Conservation (phyloP, 164 flowering plant species). For the Macadamia integrifolia region DNA sequence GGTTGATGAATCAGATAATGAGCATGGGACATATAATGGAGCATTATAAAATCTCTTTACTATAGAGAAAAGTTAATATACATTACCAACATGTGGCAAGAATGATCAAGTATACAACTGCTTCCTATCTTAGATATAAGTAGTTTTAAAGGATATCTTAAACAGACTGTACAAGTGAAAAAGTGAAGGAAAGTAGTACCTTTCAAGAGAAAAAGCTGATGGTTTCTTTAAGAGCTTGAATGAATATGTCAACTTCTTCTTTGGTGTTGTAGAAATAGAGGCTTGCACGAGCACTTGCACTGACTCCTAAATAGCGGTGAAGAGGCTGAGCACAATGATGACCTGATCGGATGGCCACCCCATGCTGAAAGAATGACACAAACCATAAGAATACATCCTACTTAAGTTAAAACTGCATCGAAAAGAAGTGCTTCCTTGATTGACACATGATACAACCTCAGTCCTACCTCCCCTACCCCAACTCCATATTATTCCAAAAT, state of each 20-base stretch:
- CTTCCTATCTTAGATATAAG: not conserved
- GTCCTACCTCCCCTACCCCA: no score
- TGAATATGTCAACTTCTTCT: slow-evolving; percentile 76
- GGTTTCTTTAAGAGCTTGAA: slow-evolving; percentile 65
- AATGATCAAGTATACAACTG: no score
- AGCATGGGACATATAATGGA: no score
- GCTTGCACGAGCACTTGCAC: slow-evolving; percentile 90
- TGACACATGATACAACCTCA: no score
- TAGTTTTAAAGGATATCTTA: not conserved
- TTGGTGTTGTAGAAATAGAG: slow-evolving; percentile 87
- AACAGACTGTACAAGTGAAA: not conserved
- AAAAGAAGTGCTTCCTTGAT: no score
- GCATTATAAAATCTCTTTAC: no score
- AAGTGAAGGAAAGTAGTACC: slow-evolving; percentile 5
- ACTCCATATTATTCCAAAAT: no score
- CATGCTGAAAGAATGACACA: slow-evolving; percentile 52
- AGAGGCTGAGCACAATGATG: slow-evolving; percentile 98
- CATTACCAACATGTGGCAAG: no score
- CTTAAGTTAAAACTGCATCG: not conserved
- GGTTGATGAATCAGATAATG: no score
- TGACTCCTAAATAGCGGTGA: slow-evolving; percentile 68
- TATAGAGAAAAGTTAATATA: no score
- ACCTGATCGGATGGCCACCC: slow-evolving; percentile 93
- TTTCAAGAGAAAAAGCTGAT: slow-evolving; percentile 66
- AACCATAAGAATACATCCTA: not conserved